Evolutionary conservation across 148 eudicot genomes (phyloP).

Genomic region (Arctostaphylos glauca): DNA sequence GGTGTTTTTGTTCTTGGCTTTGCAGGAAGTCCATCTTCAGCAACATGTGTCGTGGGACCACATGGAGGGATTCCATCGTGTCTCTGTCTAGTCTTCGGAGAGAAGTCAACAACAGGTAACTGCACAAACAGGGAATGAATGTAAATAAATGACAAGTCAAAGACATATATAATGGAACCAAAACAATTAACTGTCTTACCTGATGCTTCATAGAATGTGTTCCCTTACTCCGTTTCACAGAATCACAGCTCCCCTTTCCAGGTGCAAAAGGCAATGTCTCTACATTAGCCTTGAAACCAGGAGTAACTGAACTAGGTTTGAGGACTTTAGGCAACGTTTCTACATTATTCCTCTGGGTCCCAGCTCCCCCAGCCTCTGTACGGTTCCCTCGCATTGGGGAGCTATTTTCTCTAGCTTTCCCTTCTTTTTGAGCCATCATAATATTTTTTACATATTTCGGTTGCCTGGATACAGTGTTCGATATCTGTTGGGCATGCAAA

Average conservation of each 20-base stretch:
- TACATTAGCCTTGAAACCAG: constrained; percentile 49
- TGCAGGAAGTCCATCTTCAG: constrained; percentile 53
- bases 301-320: constrained; percentile 58
- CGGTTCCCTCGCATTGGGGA: constrained; percentile 81
- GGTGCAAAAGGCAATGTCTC: constrained; percentile 43
- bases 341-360: constrained; percentile 39
- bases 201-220: constrained; percentile 70
- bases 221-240: constrained; percentile 52
- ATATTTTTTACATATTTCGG: constrained; percentile 64
- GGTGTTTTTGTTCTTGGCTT: constrained; percentile 74
- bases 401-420: constrained; percentile 76
- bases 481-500: constrained; percentile 41
- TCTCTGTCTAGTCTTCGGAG: constrained; percentile 68
- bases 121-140: constrained; percentile 28
- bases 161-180: neutral
- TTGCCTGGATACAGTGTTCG: constrained; percentile 44
- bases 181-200: constrained; percentile 33
- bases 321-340: constrained; percentile 64
- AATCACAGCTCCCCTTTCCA: constrained; percentile 56
- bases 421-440: constrained; percentile 65
- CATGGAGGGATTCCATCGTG: constrained; percentile 53
- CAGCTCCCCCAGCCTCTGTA: constrained; percentile 29
- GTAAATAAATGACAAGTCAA: constrained; percentile 1
- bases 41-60: constrained; percentile 37
- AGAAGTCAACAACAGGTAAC: constrained; percentile 58